These are phyloP conservation scores for Rostrohypoxylon terebratum DNA, from an alignment of 495 filamentous ascomycete species.

Conservation along the genomic window DNA sequence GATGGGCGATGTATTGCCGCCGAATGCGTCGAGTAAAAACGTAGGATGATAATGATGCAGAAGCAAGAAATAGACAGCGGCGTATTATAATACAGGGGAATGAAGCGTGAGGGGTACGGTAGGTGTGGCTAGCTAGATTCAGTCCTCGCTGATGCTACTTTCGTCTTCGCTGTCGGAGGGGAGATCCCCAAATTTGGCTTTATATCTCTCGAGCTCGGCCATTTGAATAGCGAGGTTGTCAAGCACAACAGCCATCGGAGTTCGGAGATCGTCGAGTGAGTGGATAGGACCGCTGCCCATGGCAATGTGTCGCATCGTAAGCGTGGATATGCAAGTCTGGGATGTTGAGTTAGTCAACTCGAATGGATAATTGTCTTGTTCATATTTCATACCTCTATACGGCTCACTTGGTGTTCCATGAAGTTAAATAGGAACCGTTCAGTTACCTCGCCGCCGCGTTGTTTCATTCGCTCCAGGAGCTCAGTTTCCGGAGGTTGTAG, in stretches of 20 bases:
- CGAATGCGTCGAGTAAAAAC: constrained; percentile 23
- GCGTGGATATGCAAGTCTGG: constrained; percentile 73
- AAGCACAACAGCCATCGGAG: constrained; percentile 62
- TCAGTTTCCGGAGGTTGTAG: constrained; percentile 81
- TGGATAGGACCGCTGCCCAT: constrained; percentile 54
- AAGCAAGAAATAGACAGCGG: background rate
- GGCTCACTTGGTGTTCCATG: constrained; percentile 91
- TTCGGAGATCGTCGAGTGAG: constrained; percentile 60
- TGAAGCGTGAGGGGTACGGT: background rate
- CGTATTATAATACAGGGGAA: constrained; percentile 26
- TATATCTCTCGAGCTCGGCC: constrained; percentile 61
- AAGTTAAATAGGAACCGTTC: constrained; percentile 87
- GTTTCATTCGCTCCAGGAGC: constrained; percentile 84
- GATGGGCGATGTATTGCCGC: constrained; percentile 3
- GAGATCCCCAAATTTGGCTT: constrained; percentile 58
- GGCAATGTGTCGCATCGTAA: constrained; percentile 73
- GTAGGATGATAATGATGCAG: constrained; percentile 19
- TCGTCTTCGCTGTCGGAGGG: constrained; percentile 41
- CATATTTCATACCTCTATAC: constrained; percentile 82
- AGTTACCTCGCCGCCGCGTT: constrained; percentile 84
- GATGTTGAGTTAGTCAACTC: constrained; percentile 25
- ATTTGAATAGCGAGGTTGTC: constrained; percentile 56
- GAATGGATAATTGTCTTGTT: background rate
- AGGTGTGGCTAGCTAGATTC: background rate
- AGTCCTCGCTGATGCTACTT: constrained; percentile 51